phyloP scores from a whole-genome alignment of 768 basidiomycete genomes.

The Agaricus sinodeliciosus region DNA sequence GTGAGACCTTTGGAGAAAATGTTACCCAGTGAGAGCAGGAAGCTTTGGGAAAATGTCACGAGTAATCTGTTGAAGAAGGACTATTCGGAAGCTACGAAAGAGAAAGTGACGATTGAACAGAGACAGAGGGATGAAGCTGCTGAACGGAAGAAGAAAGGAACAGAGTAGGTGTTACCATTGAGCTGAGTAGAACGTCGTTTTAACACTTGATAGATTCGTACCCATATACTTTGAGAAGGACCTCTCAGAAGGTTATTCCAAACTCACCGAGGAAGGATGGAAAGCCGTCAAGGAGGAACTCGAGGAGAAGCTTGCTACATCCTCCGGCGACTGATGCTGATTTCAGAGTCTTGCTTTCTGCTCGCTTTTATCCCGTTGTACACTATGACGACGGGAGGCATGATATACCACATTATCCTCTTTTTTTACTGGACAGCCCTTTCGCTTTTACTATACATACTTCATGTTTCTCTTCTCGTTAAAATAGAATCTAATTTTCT shows the following conservation, averaged over 20 bases:
- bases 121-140: conserved; percentile 84
- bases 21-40: conserved; percentile 72
- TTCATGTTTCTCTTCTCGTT: too few species aligned
- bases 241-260: conserved; percentile 57
- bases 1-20: conserved; percentile 83
- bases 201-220: conserved; percentile 44
- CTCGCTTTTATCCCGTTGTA: neutral
- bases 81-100: conserved; percentile 84
- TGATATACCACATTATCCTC: conserved; percentile 1
- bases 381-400: neutral
- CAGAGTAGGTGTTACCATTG: conserved; percentile 50
- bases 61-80: conserved; percentile 71
- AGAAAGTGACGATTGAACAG: conserved; percentile 92
- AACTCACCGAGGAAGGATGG: conserved; percentile 61
- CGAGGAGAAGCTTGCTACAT: conserved; percentile 23
- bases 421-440: neutral
- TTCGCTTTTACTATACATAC: neutral
- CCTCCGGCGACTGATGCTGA: neutral
- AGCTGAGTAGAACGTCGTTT: neutral
- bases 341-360: neutral
- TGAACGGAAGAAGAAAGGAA: conserved; percentile 75
- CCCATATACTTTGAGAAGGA: conserved; percentile 73
- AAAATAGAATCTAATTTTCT: too few species aligned
- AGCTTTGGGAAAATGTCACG: conserved; percentile 85
- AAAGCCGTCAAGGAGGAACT: conserved; percentile 74